Evolutionary conservation across 2,329 filamentous ascomycete genomes (phyloP), one percentile per base, ranked within the genome.

Genomic region (Lasiodiplodia hormozganensis): DNA sequence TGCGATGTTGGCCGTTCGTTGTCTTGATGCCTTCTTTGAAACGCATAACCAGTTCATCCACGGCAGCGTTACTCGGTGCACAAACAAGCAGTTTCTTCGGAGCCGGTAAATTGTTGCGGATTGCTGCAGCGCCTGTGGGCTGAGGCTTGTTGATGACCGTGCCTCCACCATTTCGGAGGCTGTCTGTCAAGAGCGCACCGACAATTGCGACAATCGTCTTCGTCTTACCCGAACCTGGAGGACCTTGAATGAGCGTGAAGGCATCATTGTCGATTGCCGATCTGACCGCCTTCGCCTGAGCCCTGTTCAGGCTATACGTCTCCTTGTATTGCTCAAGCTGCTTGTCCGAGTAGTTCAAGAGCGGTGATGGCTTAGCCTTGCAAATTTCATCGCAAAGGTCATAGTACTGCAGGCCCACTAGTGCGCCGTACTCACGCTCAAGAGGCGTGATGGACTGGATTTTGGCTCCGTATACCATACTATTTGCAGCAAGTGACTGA

Each of bases 131-230:
- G 7, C 69, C 72, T 31, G 67, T 71, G 12, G 70, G 68, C 8
- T 47, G 53, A 16, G 82, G 82, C 60, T 82, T 72, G 23, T 73
- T 71, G 57, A 84, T 81, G 21, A 84, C 78, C 16, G 85, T 83
- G 10, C 83, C 85, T 51, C 82, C 82, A 18, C 78, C 80, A 28
- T 78, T 74, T 64, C 83, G 82, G 65, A 88, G 85, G 62, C 73
- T 84, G 49, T 87, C 86, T 6, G 89, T 92, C 54, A 97, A 80
- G 18, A 99, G 84, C 47, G 93, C 92, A 43, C 96, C 96, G 28
- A 98, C 94, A 85, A 99, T 96, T 38, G 95, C 96, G 68, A 97
- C 88, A 70, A 99, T 99, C 0, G 96, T 99, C 79, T 99, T 99
- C 0, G 96, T 99, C 82, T 99, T 99, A 76, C 95, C 96, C 4